Evolutionary conservation across 371 early-diverging fungal species (phyloP), one percentile per base, ranked within the genome.

Genomic region (Apophysomyces trapeziformis): DNA sequence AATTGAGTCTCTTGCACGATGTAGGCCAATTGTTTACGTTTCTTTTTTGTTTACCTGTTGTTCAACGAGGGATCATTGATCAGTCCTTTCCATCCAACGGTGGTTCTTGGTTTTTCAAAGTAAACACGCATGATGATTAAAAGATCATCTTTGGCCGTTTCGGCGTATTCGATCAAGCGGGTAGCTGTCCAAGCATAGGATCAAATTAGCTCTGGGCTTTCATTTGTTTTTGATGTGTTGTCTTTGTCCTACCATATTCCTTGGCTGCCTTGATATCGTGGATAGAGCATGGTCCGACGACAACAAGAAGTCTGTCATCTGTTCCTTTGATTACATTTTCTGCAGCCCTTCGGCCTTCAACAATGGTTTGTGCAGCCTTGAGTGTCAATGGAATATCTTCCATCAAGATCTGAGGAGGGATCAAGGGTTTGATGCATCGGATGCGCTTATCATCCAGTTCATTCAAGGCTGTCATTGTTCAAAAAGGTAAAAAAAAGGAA

Each of bases 101-200:
- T 96, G 1, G 96, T 95, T 50, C 96, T 80, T 35, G 96, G 96
- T 80, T 96, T 96, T 74, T 95, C 96, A 86, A 97, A 96, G 86
- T 96, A 93, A 58, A 92, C 93, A 41, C 96, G 86, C 96, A 96
- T 96, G 57, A 96, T 77, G 68, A 96, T 90, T 60, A 85, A 78
- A 66, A 96, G 73, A 56, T 95, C 95, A 43, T 88, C 88, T 60
- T 84, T 78, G 13, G 84, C 77, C 13, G 68, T 62, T 12, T 89
- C 80, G 16, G 87, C 89, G 60, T 87, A 85, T 60, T 73, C 78
- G 67, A 85, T 85, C 60, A 93, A 84, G 12, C 58, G 66, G 7
- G 63, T 46, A 21, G 85, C 79, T 79, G 66, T 18, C 12, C 39
- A 54, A 60, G 3, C 11, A 64, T 11, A 63, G 14, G 38, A 44